Conservation (phyloP, 1,284 basidiomycete genomes). For the Anthracocystis walkeri region DNA sequence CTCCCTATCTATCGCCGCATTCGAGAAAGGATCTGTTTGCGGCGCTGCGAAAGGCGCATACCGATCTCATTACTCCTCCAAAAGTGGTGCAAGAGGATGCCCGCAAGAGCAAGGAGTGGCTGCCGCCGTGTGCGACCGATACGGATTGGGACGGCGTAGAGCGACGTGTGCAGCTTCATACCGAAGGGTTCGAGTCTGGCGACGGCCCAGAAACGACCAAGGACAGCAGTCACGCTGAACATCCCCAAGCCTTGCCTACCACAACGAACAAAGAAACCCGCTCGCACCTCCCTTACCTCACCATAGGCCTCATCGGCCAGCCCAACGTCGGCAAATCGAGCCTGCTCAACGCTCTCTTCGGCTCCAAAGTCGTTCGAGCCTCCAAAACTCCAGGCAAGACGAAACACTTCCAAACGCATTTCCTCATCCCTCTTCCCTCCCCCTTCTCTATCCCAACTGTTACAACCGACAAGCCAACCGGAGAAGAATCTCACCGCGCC, state of each 20-base stretch:
- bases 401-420: slow-evolving; percentile 89
- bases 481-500: slow-evolving; percentile 35
- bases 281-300: slow-evolving; percentile 45
- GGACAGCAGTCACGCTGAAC: neutral
- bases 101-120: slow-evolving; percentile 77
- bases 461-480: slow-evolving; percentile 73
- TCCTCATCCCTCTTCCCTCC: slow-evolving; percentile 85
- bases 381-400: slow-evolving; percentile 93
- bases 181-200: slow-evolving; percentile 17
- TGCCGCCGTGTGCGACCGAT: slow-evolving; percentile 70
- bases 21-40: slow-evolving; percentile 72
- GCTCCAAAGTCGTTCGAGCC: slow-evolving; percentile 82
- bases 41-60: slow-evolving; percentile 78
- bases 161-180: slow-evolving; percentile 39
- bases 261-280: slow-evolving; percentile 15
- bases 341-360: slow-evolving; percentile 88
- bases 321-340: slow-evolving; percentile 95
- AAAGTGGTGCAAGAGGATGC: slow-evolving; percentile 74
- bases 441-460: slow-evolving; percentile 78
- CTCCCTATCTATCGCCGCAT: slow-evolving; percentile 43
- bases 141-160: slow-evolving; percentile 56
- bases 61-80: slow-evolving; percentile 79
- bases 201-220: neutral
- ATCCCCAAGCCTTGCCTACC: neutral
- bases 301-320: slow-evolving; percentile 73